Base-by-base conservation (phyloP, 139 green algal species). In the Tetradesmus lagerheimii region DNA sequence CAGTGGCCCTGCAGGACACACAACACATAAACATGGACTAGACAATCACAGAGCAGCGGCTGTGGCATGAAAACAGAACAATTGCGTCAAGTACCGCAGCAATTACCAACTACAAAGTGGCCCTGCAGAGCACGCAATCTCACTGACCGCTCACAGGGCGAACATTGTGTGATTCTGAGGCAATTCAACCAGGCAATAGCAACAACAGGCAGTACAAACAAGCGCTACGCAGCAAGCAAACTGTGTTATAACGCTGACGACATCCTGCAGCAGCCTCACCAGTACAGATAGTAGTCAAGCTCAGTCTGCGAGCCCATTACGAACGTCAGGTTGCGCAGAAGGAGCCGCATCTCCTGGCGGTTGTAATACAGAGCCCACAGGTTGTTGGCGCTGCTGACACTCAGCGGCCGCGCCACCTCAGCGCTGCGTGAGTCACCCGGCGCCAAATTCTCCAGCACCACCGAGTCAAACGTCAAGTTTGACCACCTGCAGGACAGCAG, bases 391-490 rank as follows among this genome's bases (percentile, higher is more conserved):
- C 71, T 84, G 71, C 71, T 76, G 31, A 89, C 74, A 16, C 39
- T 57, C 41, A 89, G 71, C 4, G 85, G 85, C 0, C 41, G 20
- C 11, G 85, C 85, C 18, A 89, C 45, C 29, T 89, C 85, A 38
- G 85, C 85, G 29, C 38, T 75, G 3, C n/a, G 14, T 0, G 85
- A 45, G 37, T 89, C 85, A 4, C 85, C 85, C 18, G 85, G 85
- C 3, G 67, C 85, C 31, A 89, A 20, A 31, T 89, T 89, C 85
- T 89, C 85, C 16, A 89, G 29, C 29, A 57, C 85, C 37, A 89
- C 4, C 16, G 27, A 53, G 74, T 89, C 85, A 84, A 83, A 27
- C 20, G 85, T 84, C 12, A 89, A 20, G 71, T 84, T 89, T 62
- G 85, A 89, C 62, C 53, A 77, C 11, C 18, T 50, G 18, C 1